Evolutionary conservation across 495 filamentous ascomycete genomes (phyloP).

Genomic region (Xylaria nigripes): DNA sequence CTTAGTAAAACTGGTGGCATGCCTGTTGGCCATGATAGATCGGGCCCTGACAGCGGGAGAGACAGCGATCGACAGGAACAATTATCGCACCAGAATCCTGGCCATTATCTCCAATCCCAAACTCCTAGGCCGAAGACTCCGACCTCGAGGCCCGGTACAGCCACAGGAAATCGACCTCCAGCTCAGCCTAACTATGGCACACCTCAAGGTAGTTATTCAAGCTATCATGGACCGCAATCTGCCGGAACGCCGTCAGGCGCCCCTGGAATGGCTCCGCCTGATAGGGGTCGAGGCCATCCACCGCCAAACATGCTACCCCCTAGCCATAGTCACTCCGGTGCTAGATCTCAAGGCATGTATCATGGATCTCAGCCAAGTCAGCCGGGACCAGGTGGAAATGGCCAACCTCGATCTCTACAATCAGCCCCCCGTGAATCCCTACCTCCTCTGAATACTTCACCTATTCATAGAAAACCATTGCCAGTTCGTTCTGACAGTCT

Average conservation of each 20-base stretch:
- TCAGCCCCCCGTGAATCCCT: constrained; percentile 19
- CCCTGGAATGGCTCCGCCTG: constrained; percentile 21
- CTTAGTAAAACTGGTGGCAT: constrained; percentile 56
- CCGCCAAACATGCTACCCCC: constrained; percentile 24
- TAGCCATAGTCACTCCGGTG: constrained; percentile 18
- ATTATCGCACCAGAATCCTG: constrained; percentile 21
- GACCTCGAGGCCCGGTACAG: constrained; percentile 22
- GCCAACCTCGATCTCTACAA: constrained; percentile 17
- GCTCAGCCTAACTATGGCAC: constrained; percentile 18
- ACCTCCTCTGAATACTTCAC: constrained; percentile 27
- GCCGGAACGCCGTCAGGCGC: constrained; percentile 12
- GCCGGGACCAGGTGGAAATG: constrained; percentile 10
- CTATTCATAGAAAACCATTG: constrained; percentile 52
- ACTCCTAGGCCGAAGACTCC: constrained; percentile 21
- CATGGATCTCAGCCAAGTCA: constrained; percentile 16
- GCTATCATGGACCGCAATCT: constrained; percentile 23
- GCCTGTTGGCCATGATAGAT: constrained; percentile 16
- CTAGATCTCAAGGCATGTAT: constrained; percentile 21
- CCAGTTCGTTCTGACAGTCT: constrained; percentile 40
- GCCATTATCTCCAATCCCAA: constrained; percentile 24
- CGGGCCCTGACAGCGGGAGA: constrained; percentile 17
- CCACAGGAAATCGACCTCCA: constrained; percentile 19
- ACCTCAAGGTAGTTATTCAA: constrained; percentile 14
- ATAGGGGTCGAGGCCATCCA: constrained; percentile 29
- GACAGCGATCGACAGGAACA: constrained; percentile 20